These are phyloP conservation scores for Sherardia arvensis DNA, from an alignment of 257 asterid genomes.

Conservation along the genomic window DNA sequence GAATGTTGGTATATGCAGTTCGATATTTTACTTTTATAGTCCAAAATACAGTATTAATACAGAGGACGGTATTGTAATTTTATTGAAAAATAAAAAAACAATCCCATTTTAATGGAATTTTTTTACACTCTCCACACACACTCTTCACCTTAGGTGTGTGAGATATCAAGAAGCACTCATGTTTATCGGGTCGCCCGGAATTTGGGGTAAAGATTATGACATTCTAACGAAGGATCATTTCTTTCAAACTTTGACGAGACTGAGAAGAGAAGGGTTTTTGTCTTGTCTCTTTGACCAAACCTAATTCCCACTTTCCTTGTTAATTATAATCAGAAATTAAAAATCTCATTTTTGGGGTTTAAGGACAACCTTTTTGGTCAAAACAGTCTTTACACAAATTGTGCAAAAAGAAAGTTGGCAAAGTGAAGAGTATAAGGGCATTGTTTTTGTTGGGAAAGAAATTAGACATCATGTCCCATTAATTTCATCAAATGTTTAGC, in stretches of 20 bases:
- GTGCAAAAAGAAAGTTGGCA: constrained; percentile 1
- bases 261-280: neutral
- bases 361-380: neutral
- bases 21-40: too few relatives aligned
- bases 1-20: too few relatives aligned
- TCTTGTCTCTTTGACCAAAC: constrained; percentile 19
- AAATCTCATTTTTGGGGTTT: neutral
- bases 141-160: constrained; percentile 26
- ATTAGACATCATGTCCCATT: constrained; percentile 7
- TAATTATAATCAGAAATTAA: neutral
- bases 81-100: too few relatives aligned
- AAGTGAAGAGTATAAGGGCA: constrained; percentile 12
- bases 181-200: constrained; percentile 52
- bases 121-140: constrained; percentile 54
- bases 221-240: constrained; percentile 17
- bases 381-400: neutral
- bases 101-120: constrained; percentile 48
- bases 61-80: too few relatives aligned
- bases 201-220: constrained; percentile 41
- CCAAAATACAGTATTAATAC: too few relatives aligned
- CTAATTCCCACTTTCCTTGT: neutral
- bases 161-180: constrained; percentile 25
- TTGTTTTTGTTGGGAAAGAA: constrained; percentile 9
- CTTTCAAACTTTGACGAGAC: constrained; percentile 34
- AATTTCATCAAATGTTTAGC: neutral